Conservation (phyloP, 495 filamentous ascomycete species). For the Durotheca rogersii region DNA sequence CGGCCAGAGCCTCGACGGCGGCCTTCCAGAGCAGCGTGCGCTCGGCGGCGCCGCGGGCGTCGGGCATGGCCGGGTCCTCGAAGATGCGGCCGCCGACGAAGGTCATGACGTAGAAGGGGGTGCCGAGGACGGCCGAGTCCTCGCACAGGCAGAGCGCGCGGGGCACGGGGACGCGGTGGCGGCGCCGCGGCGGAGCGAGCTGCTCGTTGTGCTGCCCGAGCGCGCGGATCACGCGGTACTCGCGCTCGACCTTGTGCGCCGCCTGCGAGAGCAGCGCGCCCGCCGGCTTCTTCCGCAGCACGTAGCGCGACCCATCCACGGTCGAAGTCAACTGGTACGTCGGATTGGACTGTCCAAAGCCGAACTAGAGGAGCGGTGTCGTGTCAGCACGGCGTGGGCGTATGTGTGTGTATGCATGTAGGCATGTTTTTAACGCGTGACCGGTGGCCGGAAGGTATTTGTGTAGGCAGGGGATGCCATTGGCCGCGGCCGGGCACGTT, state of each 20-base stretch:
- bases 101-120: conserved; percentile 94
- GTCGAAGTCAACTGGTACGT: conserved; percentile 80
- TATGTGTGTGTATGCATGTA: conserved; percentile 2
- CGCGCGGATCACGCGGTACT: conserved; percentile 86
- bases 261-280: conserved; percentile 88
- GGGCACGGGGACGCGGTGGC: conserved; percentile 88
- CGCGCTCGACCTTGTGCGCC: conserved; percentile 93
- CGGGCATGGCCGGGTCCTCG: conserved; percentile 81
- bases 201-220: no score
- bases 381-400: not conserved
- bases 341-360: conserved; percentile 95
- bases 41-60: conserved; percentile 61
- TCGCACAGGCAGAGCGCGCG: conserved; percentile 83
- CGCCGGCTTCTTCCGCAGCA: conserved; percentile 94
- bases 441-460: no score
- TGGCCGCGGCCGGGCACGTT: no score
- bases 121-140: conserved; percentile 75
- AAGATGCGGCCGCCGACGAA: conserved; percentile 91
- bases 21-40: conserved; percentile 81
- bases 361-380: conserved; percentile 64
- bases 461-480: no score
- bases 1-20: conserved; percentile 79
- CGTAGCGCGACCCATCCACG: conserved; percentile 65
- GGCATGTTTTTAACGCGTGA: no score
- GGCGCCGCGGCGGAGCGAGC: conserved; percentile 60